phyloP scores from a whole-genome alignment of 139 green algal genomes.

The Chlamydomonas applanata region DNA sequence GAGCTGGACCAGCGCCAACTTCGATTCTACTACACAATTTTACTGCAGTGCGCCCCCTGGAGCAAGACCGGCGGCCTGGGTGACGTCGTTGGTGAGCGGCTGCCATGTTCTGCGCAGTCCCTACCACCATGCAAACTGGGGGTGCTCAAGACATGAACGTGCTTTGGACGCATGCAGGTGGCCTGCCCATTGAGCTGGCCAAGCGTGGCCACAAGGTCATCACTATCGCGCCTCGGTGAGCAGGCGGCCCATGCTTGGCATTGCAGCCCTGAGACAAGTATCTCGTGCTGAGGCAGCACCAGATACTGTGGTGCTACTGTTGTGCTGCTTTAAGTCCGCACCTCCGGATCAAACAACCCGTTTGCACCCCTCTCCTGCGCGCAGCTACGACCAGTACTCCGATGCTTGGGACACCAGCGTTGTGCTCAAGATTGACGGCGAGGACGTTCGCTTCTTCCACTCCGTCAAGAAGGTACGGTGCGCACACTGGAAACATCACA shows the following conservation, averaged over 20 bases:
- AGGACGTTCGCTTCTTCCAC: constrained; percentile 97
- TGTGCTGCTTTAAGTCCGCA: too few relatives aligned
- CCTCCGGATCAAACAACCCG: too few relatives aligned
- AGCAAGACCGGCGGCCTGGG: constrained; percentile 76
- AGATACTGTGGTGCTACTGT: too few relatives aligned
- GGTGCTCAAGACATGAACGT: too few relatives aligned
- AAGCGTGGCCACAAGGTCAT: constrained; percentile 95
- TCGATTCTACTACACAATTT: not conserved
- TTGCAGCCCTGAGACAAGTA: not conserved
- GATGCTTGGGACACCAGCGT: constrained; percentile 95
- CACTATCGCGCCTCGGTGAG: constrained; percentile 85
- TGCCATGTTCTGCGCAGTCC: too few relatives aligned
- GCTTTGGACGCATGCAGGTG: constrained; percentile 15
- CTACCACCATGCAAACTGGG: not conserved
- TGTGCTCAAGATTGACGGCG: constrained; percentile 72
- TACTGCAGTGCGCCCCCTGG: constrained; percentile 1
- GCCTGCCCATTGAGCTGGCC: constrained; percentile 81
- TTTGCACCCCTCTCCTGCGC: not conserved
- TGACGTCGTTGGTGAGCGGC: constrained; percentile 20
- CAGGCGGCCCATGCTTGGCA: not conserved
- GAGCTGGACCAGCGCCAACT: not conserved
- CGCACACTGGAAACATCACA: too few relatives aligned
- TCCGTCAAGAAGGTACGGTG: constrained; percentile 71
- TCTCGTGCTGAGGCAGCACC: too few relatives aligned
- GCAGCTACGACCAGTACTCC: constrained; percentile 94